phyloP scores from a whole-genome alignment of 2,329 filamentous ascomycete species.

The Claviceps sp. region DNA sequence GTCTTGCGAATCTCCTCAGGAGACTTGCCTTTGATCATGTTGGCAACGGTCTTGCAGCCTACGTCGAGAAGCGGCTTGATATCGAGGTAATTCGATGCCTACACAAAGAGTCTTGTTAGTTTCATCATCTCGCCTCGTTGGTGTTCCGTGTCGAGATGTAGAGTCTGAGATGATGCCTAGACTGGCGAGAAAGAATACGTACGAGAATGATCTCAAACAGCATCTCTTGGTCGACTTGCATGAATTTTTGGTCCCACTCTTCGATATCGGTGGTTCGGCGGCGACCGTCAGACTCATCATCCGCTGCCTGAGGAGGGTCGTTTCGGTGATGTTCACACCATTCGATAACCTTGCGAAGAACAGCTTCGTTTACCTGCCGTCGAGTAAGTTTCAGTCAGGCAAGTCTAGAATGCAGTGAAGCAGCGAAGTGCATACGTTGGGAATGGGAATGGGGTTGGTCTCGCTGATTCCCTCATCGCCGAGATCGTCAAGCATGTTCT shows the following conservation, averaged over 20 bases:
- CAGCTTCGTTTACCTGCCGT: constrained; percentile 73
- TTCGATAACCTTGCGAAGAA: constrained; percentile 91
- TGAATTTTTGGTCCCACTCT: constrained; percentile 99
- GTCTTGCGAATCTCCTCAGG: constrained; percentile 99
- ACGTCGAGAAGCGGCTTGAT: constrained; percentile 97
- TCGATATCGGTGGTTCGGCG: constrained; percentile 99
- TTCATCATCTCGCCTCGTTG: background rate
- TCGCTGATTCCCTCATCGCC: constrained; percentile 45
- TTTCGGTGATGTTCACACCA: constrained; percentile 94
- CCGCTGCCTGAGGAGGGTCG: constrained; percentile 67
- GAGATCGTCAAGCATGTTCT: constrained; percentile 95
- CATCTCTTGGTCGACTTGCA: constrained; percentile 99
- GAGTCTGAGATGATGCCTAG: background rate
- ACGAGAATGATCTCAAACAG: constrained; percentile 97
- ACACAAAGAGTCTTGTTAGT: background rate
- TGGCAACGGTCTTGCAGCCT: constrained; percentile 91
- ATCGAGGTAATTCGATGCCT: constrained; percentile 97
- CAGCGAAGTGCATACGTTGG: constrained; percentile 46
- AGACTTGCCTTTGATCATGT: constrained; percentile 99
- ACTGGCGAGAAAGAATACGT: constrained; percentile 23
- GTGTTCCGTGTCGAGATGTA: background rate
- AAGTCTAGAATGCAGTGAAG: background rate
- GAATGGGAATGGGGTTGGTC: constrained; percentile 68
- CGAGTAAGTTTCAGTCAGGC: background rate
- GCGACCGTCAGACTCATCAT: constrained; percentile 84